Conservation (phyloP, 345 rosid genomes). For the Streptanthus diversifolius region DNA sequence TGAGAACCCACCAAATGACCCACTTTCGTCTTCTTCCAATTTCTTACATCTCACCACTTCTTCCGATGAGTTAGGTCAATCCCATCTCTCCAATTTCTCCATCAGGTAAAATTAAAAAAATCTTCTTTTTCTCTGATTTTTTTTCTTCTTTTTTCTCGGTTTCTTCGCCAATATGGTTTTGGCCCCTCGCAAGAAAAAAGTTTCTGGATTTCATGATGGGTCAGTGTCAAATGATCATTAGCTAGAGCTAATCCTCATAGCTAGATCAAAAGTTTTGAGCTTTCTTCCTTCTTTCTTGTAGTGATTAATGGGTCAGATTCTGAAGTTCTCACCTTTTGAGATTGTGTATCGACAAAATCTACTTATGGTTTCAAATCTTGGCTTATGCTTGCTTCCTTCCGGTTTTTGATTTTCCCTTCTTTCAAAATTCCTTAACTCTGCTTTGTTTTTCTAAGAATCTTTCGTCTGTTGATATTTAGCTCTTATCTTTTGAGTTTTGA, state of each 20-base stretch:
- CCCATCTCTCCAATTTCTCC: conserved; percentile 64
- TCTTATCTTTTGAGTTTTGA: neutral
- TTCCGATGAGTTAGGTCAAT: conserved; percentile 27
- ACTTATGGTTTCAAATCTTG: neutral
- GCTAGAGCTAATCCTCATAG: neutral
- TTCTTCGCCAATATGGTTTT: conserved; percentile 12
- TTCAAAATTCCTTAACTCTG: neutral
- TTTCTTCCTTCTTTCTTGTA: conserved; percentile 15
- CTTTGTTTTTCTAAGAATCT: too few relatives aligned
- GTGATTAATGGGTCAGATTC: conserved; percentile 44
- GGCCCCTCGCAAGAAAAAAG: neutral
- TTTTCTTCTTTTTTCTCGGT: neutral
- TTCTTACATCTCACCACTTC: conserved; percentile 29
- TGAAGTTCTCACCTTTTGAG: neutral
- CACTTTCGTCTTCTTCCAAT: conserved; percentile 46
- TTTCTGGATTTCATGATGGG: conserved; percentile 26
- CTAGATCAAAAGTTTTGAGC: conserved; percentile 22
- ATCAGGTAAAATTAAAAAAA: conserved; percentile 57
- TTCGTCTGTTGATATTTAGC: neutral
- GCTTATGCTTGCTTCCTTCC: neutral
- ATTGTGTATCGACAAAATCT: neutral
- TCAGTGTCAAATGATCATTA: conserved; percentile 16
- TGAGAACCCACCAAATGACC: conserved; percentile 81
- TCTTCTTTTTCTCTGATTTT: neutral
- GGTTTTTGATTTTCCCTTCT: neutral